These are phyloP conservation scores for Coniochaeta sp. DNA, from an alignment of 2,329 filamentous ascomycete genomes.

Conservation along the genomic window DNA sequence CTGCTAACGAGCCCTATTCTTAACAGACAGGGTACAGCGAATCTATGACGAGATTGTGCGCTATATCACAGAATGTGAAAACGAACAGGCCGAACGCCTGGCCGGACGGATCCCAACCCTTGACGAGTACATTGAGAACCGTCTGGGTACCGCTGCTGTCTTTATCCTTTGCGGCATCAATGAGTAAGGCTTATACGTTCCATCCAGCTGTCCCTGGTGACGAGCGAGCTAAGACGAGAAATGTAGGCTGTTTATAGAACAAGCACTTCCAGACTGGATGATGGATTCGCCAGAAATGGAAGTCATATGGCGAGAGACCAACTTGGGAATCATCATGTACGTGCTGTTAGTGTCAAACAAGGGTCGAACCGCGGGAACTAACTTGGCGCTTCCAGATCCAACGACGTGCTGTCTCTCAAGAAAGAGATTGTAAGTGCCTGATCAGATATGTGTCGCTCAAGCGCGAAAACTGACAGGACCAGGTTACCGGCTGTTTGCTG, in stretches of 20 bases:
- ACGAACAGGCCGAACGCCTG: slow-evolving; percentile 12
- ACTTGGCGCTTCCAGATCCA: slow-evolving; percentile 5
- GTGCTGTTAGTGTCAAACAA: background rate
- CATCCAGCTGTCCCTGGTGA: background rate
- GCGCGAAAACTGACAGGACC: background rate
- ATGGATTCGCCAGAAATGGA: slow-evolving; percentile 13
- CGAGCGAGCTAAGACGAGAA: background rate
- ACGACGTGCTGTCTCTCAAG: slow-evolving; percentile 14
- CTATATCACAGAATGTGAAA: slow-evolving; percentile 9
- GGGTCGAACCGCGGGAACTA: background rate
- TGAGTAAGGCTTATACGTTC: slow-evolving; percentile 7
- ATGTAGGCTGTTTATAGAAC: slow-evolving; percentile 7
- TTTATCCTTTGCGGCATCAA: slow-evolving; percentile 11
- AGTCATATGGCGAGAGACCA: slow-evolving; percentile 8
- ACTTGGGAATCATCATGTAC: slow-evolving; percentile 13
- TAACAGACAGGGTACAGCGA: slow-evolving; percentile 7
- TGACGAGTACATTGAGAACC: slow-evolving; percentile 10
- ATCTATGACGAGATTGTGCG: slow-evolving; percentile 10
- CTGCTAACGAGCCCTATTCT: background rate
- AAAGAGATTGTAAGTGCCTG: slow-evolving; percentile 12
- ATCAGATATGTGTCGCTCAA: background rate
- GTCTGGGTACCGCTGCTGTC: slow-evolving; percentile 11
- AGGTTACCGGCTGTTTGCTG: slow-evolving; percentile 13
- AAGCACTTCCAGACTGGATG: slow-evolving; percentile 7
- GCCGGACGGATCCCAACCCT: slow-evolving; percentile 8